A percentile compares a stretch with the other conserved stretches of the same genome.
Conservation (phyloP, 129 eudicot genomes). For the Tanacetum coccineum region DNA sequence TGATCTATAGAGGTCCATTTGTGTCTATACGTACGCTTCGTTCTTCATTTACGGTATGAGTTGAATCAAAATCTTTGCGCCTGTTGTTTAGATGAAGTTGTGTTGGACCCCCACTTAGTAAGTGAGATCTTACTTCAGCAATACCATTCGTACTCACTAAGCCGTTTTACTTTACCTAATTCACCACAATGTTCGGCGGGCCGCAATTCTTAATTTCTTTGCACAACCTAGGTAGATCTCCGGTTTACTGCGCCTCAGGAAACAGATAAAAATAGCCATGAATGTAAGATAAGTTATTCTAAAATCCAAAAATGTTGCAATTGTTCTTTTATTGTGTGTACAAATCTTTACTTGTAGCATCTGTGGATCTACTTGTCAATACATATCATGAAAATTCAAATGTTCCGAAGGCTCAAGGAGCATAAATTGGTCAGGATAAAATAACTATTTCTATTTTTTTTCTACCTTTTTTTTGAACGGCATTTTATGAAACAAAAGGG, state of each 20-base stretch:
- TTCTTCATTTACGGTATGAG: conserved; percentile 15
- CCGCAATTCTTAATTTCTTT: conserved; percentile 20
- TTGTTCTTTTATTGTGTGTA: not conserved
- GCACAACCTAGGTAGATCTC: conserved; percentile 24
- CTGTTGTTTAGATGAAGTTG: conserved; percentile 19
- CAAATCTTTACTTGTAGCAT: not conserved
- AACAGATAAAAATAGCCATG: conserved; percentile 20
- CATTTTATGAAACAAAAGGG: too few species aligned
- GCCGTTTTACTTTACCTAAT: conserved; percentile 22
- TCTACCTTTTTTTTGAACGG: too few species aligned
- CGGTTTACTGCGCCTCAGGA: conserved; percentile 5
- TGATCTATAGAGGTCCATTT: conserved; percentile 19
- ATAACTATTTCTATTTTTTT: not conserved
- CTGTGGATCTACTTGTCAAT: not conserved
- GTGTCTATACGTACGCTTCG: conserved; percentile 7
- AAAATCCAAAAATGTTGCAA: not conserved
- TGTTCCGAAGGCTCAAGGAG: not conserved
- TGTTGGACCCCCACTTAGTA: conserved; percentile 20
- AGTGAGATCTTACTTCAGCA: conserved; percentile 22
- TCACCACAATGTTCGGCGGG: conserved; percentile 19
- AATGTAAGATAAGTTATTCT: not conserved
- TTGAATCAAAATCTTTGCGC: conserved; percentile 12
- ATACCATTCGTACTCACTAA: conserved; percentile 13
- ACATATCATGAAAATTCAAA: too few species aligned
- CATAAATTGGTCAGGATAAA: not conserved